phyloP scores from a whole-genome alignment of 306 rosid genomes.

The Carpinus fangiana region DNA sequence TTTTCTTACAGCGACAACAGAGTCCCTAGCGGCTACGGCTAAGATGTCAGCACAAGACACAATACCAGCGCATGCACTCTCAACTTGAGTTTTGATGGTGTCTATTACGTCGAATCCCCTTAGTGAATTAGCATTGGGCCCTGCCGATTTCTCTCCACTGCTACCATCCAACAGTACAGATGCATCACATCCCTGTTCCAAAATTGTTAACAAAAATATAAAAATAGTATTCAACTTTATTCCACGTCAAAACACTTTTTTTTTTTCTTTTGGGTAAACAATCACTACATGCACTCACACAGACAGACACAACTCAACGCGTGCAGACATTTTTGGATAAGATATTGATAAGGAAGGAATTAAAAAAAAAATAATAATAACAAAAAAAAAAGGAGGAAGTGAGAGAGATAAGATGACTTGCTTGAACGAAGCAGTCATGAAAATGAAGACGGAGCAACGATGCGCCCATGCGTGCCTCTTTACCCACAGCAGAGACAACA shows the following conservation, averaged over 20 bases:
- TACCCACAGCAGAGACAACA: slow-evolving; percentile 41
- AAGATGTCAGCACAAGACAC: slow-evolving; percentile 62
- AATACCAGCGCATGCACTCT: slow-evolving; percentile 30
- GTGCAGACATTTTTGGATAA: background rate
- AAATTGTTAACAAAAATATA: no score
- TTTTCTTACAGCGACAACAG: slow-evolving; percentile 33
- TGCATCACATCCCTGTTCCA: slow-evolving; percentile 61
- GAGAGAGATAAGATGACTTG: slow-evolving; percentile 35
- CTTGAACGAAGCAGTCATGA: slow-evolving; percentile 88
- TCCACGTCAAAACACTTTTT: no score
- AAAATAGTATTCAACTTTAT: no score
- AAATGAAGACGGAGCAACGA: slow-evolving; percentile 88
- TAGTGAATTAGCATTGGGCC: slow-evolving; percentile 41
- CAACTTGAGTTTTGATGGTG: slow-evolving; percentile 35
- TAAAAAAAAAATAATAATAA: no score
- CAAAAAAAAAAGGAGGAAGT: background rate
- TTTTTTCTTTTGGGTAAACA: no score
- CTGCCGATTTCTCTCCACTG: slow-evolving; percentile 35
- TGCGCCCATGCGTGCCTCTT: slow-evolving; percentile 78
- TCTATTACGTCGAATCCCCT: slow-evolving; percentile 59
- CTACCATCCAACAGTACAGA: slow-evolving; percentile 51
- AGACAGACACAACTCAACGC: background rate
- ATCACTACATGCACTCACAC: background rate
- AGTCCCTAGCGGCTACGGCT: slow-evolving; percentile 48
- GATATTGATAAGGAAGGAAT: background rate